phyloP scores from a whole-genome alignment of 306 rosid species.

The Corylus americana region DNA sequence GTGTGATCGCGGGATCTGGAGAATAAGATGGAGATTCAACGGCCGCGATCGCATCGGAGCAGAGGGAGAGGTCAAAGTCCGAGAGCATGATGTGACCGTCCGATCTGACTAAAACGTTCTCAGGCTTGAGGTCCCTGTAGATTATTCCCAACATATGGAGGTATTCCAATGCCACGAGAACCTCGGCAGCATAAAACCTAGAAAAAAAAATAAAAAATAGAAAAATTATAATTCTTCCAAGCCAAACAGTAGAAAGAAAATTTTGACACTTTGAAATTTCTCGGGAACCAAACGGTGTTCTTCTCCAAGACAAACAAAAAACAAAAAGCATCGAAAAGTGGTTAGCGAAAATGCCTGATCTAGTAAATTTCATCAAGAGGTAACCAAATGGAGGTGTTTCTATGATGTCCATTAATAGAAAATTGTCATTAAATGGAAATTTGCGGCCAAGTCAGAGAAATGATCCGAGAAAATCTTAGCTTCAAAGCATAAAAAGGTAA shows the following conservation, averaged over 20 bases:
- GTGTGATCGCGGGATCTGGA: constrained; percentile 28
- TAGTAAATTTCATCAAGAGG: constrained; percentile 9
- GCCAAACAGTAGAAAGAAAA: not conserved
- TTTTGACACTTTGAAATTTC: not conserved
- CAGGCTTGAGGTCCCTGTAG: constrained; percentile 93
- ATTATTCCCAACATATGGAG: constrained; percentile 98
- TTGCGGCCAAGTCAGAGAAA: constrained; percentile 32
- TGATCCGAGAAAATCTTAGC: constrained; percentile 27
- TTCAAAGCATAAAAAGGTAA: not conserved
- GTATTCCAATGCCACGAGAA: constrained; percentile 90
- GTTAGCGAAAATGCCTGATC: constrained; percentile 19
- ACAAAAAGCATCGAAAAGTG: too few species aligned
- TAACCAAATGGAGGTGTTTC: not conserved
- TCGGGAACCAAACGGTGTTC: constrained; percentile 15
- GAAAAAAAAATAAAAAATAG: not conserved
- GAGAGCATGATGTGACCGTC: constrained; percentile 99
- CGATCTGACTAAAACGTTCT: constrained; percentile 90
- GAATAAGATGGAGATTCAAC: constrained; percentile 65
- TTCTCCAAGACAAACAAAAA: not conserved
- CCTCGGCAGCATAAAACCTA: constrained; percentile 97
- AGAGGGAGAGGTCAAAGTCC: constrained; percentile 85
- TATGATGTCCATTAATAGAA: constrained; percentile 14
- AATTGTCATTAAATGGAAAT: not conserved
- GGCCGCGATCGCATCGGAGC: constrained; percentile 81
- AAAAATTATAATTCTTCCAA: not conserved